Conservation (phyloP, 2,329 filamentous ascomycete species). For the Colletotrichum lini region DNA sequence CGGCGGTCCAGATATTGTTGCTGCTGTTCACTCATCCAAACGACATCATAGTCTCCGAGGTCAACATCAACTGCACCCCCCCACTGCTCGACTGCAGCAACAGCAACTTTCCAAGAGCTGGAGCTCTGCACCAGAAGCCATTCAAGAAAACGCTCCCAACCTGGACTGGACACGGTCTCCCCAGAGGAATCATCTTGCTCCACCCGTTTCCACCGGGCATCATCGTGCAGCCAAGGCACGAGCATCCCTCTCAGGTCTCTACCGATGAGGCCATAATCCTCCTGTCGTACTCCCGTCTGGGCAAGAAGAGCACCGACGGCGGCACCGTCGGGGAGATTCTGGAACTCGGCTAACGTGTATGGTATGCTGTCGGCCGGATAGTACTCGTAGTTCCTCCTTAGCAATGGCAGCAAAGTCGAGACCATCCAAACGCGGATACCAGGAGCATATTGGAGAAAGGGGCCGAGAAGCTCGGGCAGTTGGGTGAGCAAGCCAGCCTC, state of each 20-base stretch:
- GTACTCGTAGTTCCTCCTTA: slow-evolving; percentile 79
- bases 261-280: slow-evolving; percentile 61
- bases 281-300: slow-evolving; percentile 62
- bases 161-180: slow-evolving; percentile 61
- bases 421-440: slow-evolving; percentile 78
- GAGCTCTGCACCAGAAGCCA: slow-evolving; percentile 76
- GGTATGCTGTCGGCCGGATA: slow-evolving; percentile 66
- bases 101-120: slow-evolving; percentile 73
- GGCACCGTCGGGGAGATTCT: slow-evolving; percentile 69
- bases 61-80: slow-evolving; percentile 80
- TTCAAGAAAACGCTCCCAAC: slow-evolving; percentile 78
- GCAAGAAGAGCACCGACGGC: slow-evolving; percentile 75
- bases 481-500: slow-evolving; percentile 81
- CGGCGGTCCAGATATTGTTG: slow-evolving; percentile 72
- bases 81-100: slow-evolving; percentile 78
- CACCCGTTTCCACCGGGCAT: slow-evolving; percentile 66
- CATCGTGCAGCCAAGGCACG: slow-evolving; percentile 81
- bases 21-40: slow-evolving; percentile 72
- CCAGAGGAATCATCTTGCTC: slow-evolving; percentile 7
- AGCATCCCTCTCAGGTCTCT: slow-evolving; percentile 78
- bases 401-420: slow-evolving; percentile 76
- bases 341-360: slow-evolving; percentile 74
- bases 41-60: slow-evolving; percentile 70
- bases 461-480: slow-evolving; percentile 75
- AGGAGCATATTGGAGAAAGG: slow-evolving; percentile 75